Base-by-base conservation (phyloP, 2,329 filamentous ascomycete species). In the Chaetothyriales sp. region DNA sequence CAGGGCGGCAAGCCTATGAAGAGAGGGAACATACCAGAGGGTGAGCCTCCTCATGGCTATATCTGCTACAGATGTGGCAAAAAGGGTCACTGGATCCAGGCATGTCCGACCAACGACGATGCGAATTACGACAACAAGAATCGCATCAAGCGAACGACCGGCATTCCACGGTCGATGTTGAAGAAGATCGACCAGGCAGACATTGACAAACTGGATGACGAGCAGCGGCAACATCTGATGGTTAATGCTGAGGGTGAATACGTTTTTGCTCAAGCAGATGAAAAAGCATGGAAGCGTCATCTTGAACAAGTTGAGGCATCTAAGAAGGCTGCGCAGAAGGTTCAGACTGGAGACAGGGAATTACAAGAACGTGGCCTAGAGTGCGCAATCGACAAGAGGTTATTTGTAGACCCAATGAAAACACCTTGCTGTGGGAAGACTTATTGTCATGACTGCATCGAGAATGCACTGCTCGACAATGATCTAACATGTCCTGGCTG, bases 361-460 rank as follows among this genome's bases (percentile, higher is more conserved):
- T 73, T 95, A 61, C 83, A 87, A 70, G 85, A 92, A 68, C 83
- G 79, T 63, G 90, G 90, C 59, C 74, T 98, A 65, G 84, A 92
- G 69, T 98, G 92, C 75, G 78, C 88, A 59, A 84, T 96, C 76
- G 92, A 96, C 80, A 93, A 93, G 72, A 89, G 86, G 70, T 83
- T 95, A 78, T 95, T 96, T 73, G 83, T 93, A 81, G 87, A 95
- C 68, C 90, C 92, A 78, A 92, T 93, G 77, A 94, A 95, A 79
- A 96, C 92, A 65, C 90, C 92, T 60, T 98, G 92, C 79, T 98
- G 92, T 76, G 80, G 85, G 73, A 93, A 85, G 78, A 95, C 89
- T 66, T 98, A 94, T 76, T 98, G 92, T 78, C 92, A 92, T 79
- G 88, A 95, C 68, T 98, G 92, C 83, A 95, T 98, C 72, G 93